Evolutionary conservation across 2,329 filamentous ascomycete species (phyloP), one percentile per base, ranked within the genome.

Genomic region (Diaporthe ampelina): DNA sequence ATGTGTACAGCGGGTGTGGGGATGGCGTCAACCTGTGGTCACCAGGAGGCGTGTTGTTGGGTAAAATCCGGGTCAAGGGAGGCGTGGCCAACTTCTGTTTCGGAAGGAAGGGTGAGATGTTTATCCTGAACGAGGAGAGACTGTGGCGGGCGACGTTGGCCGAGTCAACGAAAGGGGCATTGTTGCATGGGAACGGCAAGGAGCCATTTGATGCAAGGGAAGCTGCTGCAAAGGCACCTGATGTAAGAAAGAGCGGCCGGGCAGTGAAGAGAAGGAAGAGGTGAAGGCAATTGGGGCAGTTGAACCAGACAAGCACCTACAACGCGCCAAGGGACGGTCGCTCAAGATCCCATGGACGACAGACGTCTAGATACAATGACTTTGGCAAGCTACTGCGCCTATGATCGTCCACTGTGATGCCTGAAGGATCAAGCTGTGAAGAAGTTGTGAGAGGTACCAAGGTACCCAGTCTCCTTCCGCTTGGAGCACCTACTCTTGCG

Each of bases 21-120:
- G 87, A 88, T 73, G 87, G 87, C 9, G 79, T 89, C 15, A 84
- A 85, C 63, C 82, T 89, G 0, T 89, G 86, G 86, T 86, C 85
- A 10, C 76, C 84, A 1, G 82, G 82, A 0, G 87, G 87, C 1
- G 81, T 83, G 2, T 78, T 89, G 1, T 81, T 89, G 13, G 87
- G 87, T 6, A 84, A 84, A 59, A 85, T 87, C 13, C 50, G 85
- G 0, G 79, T 86, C 0, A 80, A 82, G 0, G 86, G 84, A 0
- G 85, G 85, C 0, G 82, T 83, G 3, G 83, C 86, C 0, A 88
- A 88, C 74, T 88, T 88, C 73, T 86, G 84, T 52, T 88, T 88
- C 73, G 86, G 86, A 0, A 80, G 78, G 11, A 77, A 83, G 9
- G 84, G 85, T 0, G 81, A 85, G 74, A 75, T 88, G 32, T 86